Evolutionary conservation across 2,329 filamentous ascomycete species (phyloP).

Genomic region (Ceratocystiopsis minuta): DNA sequence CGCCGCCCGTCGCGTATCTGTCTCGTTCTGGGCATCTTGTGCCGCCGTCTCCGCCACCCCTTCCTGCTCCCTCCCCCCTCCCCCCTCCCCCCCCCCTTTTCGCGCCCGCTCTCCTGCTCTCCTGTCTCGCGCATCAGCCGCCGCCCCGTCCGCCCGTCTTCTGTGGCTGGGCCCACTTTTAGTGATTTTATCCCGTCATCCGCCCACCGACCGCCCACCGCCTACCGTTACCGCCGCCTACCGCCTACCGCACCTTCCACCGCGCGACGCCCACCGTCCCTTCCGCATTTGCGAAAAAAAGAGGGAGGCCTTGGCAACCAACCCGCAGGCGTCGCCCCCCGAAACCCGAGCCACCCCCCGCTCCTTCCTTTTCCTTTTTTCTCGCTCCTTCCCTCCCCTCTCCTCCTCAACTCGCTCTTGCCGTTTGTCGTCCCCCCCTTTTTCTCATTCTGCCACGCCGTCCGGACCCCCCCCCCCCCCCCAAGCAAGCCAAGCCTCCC

Average conservation of each 20-base stretch:
- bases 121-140: conserved; percentile 1
- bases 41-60: too few species aligned
- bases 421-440: too few species aligned
- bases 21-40: neutral
- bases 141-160: conserved; percentile 7
- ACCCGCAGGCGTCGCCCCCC: too few species aligned
- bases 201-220: conserved; percentile 8
- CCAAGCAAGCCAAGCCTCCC: too few species aligned
- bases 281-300: neutral
- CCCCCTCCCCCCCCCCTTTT: neutral
- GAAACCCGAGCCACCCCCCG: neutral
- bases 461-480: too few species aligned
- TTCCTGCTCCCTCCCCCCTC: neutral
- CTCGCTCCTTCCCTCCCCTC: neutral
- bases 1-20: neutral
- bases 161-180: conserved; percentile 3
- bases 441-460: too few species aligned
- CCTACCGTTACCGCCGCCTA: conserved; percentile 6
- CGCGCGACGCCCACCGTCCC: neutral
- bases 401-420: too few species aligned
- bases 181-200: conserved; percentile 8
- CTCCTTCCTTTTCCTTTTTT: neutral
- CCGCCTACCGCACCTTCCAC: conserved; percentile 3
- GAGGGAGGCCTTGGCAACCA: too few species aligned
- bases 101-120: neutral